Percentiles rank a stretch among this genome's conserved stretches.
Evolutionary conservation across 2,329 filamentous ascomycete species (phyloP).

Genomic region (Aspergillus sp.): DNA sequence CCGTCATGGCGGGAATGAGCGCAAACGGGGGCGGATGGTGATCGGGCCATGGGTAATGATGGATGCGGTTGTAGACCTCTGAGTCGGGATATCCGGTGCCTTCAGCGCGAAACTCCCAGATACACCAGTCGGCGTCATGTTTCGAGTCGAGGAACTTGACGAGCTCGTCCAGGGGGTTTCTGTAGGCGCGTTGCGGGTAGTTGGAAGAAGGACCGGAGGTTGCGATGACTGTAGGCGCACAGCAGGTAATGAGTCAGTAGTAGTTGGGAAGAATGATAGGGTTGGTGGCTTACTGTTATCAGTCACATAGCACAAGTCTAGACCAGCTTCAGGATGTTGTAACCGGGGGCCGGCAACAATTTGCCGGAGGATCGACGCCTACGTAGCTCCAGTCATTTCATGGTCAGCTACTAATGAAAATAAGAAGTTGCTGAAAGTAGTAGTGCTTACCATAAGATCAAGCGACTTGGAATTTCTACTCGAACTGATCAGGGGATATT

Average conservation of each 20-base stretch:
- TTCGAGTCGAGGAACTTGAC: slow-evolving; percentile 85
- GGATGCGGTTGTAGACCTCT: slow-evolving; percentile 80
- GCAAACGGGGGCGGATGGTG: slow-evolving; percentile 95
- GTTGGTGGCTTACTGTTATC: slow-evolving; percentile 57
- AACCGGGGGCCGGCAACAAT: slow-evolving; percentile 86
- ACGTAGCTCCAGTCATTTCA: slow-evolving; percentile 17
- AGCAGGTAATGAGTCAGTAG: background rate
- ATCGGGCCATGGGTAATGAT: slow-evolving; percentile 95
- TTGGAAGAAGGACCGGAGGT: slow-evolving; percentile 88
- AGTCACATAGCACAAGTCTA: slow-evolving; percentile 96
- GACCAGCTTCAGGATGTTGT: slow-evolving; percentile 79
- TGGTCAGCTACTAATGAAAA: slow-evolving; percentile 9
- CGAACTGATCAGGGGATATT: no score
- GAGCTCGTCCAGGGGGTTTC: slow-evolving; percentile 85
- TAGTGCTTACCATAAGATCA: background rate
- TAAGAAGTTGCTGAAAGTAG: no score
- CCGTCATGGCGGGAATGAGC: slow-evolving; percentile 84
- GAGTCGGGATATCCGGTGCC: slow-evolving; percentile 93
- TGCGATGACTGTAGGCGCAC: slow-evolving; percentile 51
- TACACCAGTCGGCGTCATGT: slow-evolving; percentile 82
- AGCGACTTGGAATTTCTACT: background rate
- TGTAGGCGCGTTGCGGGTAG: slow-evolving; percentile 88
- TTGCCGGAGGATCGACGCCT: slow-evolving; percentile 79
- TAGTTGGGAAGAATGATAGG: background rate
- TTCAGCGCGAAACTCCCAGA: slow-evolving; percentile 97